Base-by-base conservation (phyloP, 2,329 filamentous ascomycete genomes). In the Neospermospora avenae region DNA sequence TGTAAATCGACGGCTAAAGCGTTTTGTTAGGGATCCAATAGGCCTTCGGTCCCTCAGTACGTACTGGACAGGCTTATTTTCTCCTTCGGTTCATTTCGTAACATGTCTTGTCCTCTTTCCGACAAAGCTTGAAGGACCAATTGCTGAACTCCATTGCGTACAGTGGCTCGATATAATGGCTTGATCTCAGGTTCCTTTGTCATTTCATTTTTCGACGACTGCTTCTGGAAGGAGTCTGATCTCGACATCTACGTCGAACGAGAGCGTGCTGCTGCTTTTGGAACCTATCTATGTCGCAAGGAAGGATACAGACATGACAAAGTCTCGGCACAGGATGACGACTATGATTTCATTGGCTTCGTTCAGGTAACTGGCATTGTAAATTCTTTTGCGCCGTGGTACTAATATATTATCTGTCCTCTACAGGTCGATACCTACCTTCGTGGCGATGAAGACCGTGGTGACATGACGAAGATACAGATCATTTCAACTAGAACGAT, bases 181-280 rank as follows among this genome's bases (percentile, higher is more conserved):
- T 14, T 55, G 14, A 55, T 55, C n/a, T 55, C 52, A 14, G 52
- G 52, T 3, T 42, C 37, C 35, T 55, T 55, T 7, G 52, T 55
- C 1, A 11, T 42, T 11, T 39, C 42, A 11, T 60, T 63, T 42
- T 58, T 63, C 25, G 53, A 59, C 34, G 44, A 45, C n/a, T 41
- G 46, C 11, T 42, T 58, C n/a, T 63, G 60, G 60, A 25, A 55
- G 16, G 57, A 59, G 8, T 58, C 60, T 11, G 57, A 63, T 55
- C 53, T 60, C 16, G 60, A 63, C 28, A 57, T 59, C 3, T 63
- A 57, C 25, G 45, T 62, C 8, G 28, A 58, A 11, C 20, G 18
- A 25, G 34, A 49, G n/a, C 22, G 44, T 18, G 11, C 31, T 7
- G 37, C 24, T 3, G 18, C 7, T n/a, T 55, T 55, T 7, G 37